Percentiles rank a stretch among this genome's conserved stretches.
phyloP scores from a whole-genome alignment of 306 rosid genomes.

The Cicer judaicum region DNA sequence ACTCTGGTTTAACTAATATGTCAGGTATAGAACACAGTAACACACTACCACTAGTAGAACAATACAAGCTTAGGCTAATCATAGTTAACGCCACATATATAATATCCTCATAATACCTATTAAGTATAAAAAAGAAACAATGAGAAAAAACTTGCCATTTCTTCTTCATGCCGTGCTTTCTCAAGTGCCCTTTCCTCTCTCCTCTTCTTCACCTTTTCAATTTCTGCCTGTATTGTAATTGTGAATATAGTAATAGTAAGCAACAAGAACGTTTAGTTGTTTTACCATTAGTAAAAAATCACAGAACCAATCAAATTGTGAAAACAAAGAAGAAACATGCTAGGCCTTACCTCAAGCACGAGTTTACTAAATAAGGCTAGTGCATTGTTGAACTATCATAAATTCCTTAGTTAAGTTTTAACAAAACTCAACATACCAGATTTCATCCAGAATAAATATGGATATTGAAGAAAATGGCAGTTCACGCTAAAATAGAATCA shows the following conservation, averaged over 20 bases:
- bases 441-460: slow-evolving; percentile 11
- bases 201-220: slow-evolving; percentile 96
- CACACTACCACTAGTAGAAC: slow-evolving; percentile 1
- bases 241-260: slow-evolving; percentile 10
- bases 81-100: not conserved
- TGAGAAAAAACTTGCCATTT: slow-evolving; percentile 70
- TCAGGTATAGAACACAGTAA: slow-evolving; percentile 16
- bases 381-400: slow-evolving; percentile 15
- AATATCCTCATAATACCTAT: slow-evolving; percentile 13
- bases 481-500: not conserved
- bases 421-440: slow-evolving; percentile 6
- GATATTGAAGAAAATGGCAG: slow-evolving; percentile 19
- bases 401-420: slow-evolving; percentile 15
- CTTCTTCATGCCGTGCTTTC: slow-evolving; percentile 96
- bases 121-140: not conserved
- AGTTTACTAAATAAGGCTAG: not conserved
- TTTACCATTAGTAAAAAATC: slow-evolving; percentile 13
- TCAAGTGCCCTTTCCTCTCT: slow-evolving; percentile 98
- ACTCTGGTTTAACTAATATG: slow-evolving; percentile 9
- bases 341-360: slow-evolving; percentile 22
- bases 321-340: slow-evolving; percentile 26
- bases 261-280: slow-evolving; percentile 27
- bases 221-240: slow-evolving; percentile 78
- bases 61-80: slow-evolving; percentile 9
- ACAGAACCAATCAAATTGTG: slow-evolving; percentile 25